Evolutionary conservation across 2,329 filamentous ascomycete species (phyloP), one percentile per base, ranked within the genome.

Genomic region (Tolypocladium ovalisporum): DNA sequence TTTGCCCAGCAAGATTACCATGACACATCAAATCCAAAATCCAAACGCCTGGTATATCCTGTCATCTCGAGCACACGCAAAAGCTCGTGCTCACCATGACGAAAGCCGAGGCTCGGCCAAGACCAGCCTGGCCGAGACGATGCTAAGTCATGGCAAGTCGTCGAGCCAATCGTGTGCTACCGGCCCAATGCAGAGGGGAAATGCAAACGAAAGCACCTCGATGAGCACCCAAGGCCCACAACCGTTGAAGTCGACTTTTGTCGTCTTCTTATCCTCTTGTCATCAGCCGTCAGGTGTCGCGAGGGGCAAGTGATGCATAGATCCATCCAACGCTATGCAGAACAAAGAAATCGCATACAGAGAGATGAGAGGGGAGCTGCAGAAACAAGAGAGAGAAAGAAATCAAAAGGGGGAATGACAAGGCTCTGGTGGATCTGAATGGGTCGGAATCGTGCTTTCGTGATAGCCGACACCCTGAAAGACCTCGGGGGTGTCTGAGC

Each of bases 1-100:
- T 49, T 54, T 42, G 49, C 29, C 52, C 54, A 44, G 24, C 37
- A 44, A 59, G 32, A 61, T 61, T 61, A 61, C 59, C 57, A 52
- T 56, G 35, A 35, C 34, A 39, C 56, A 54, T 37, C 44, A 42
- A 44, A 15, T 24, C 59, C 52, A 56, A 42, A 44, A 15, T 24
- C 59, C 52, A 56, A 61, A 56, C 57, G 54, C 59, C 58, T 59
- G 58, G 59, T 52, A 55, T 59, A 59, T 59, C 49, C 56, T 54
- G 36, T 56, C 49, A 55, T 58, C 36, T 56, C 57, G 35, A 54
- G 44, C 42, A 36, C 42, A 37, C 55, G 39, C 37, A 42, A 54
- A 40, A 13, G 27, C 44, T 32, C 44, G 15, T 15, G 17, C 22
- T 29, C 6, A 10, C 27, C 44, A 51, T 51, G 47, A 51, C 19